These are phyloP conservation scores for Globisporangium okanoganense DNA, from an alignment of 352 stramenopile species.

Conservation along the genomic window DNA sequence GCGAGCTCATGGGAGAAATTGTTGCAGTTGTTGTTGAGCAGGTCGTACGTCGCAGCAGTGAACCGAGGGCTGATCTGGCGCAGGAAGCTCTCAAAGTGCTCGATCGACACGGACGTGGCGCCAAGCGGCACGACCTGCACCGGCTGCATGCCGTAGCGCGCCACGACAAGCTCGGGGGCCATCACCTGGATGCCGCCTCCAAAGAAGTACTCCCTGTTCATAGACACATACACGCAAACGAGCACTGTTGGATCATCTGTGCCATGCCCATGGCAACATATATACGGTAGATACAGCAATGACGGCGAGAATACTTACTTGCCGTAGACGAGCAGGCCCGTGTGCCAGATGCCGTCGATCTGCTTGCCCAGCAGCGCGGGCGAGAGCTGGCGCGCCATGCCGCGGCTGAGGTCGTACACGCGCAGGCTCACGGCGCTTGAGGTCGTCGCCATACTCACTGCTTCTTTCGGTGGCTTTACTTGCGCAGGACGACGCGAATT, in stretches of 20 bases:
- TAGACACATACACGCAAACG: slow-evolving; percentile 32
- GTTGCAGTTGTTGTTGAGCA: slow-evolving; percentile 96
- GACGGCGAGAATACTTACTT: slow-evolving; percentile 14
- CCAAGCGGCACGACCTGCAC: slow-evolving; percentile 81
- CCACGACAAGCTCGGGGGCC: slow-evolving; percentile 58
- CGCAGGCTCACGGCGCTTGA: slow-evolving; percentile 72
- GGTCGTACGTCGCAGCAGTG: slow-evolving; percentile 89
- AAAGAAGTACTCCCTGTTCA: slow-evolving; percentile 92
- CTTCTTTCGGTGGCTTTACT: no score
- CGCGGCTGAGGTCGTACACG: slow-evolving; percentile 95
- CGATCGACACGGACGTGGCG: slow-evolving; percentile 58
- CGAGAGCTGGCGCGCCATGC: slow-evolving; percentile 88
- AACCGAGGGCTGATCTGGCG: slow-evolving; percentile 77
- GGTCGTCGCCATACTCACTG: not conserved
- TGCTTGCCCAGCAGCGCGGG: slow-evolving; percentile 88
- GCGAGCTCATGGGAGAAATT: slow-evolving; percentile 94
- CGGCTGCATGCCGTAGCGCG: slow-evolving; percentile 84
- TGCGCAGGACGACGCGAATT: not conserved
- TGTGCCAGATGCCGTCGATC: slow-evolving; percentile 94
- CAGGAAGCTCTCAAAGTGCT: slow-evolving; percentile 85
- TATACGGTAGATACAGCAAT: no score
- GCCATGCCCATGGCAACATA: not conserved
- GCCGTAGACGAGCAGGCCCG: slow-evolving; percentile 73
- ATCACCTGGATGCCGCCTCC: slow-evolving; percentile 89
- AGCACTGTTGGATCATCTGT: not conserved